phyloP scores from a whole-genome alignment of 805 yeast species.

The Nakazawaea pomicola region DNA sequence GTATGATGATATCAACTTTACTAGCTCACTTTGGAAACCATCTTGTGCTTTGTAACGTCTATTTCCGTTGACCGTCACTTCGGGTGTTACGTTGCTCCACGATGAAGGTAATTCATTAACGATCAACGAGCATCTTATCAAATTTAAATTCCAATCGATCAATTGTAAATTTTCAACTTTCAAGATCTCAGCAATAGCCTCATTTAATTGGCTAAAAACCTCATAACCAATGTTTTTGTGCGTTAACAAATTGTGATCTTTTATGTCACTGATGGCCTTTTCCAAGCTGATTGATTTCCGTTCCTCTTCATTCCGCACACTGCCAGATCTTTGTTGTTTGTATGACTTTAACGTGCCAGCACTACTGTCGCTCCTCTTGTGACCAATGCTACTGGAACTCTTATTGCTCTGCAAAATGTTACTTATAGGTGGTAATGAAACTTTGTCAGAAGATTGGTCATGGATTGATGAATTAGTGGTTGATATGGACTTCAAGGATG shows the following conservation, averaged over 20 bases:
- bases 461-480: neutral
- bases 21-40: constrained; percentile 19
- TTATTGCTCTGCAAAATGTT: constrained; percentile 7
- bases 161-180: constrained; percentile 16
- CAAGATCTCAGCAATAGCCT: constrained; percentile 13
- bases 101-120: constrained; percentile 20
- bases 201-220: constrained; percentile 22
- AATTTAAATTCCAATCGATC: constrained; percentile 49
- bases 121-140: constrained; percentile 42
- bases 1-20: constrained; percentile 16
- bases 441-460: neutral
- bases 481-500: constrained; percentile 5
- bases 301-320: neutral
- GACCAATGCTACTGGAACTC: neutral
- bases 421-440: constrained; percentile 10
- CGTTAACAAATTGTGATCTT: constrained; percentile 10
- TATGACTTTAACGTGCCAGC: neutral
- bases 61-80: constrained; percentile 13
- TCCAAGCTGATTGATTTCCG: constrained; percentile 12
- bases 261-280: constrained; percentile 17
- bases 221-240: constrained; percentile 19
- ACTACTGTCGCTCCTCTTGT: neutral
- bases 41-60: constrained; percentile 15
- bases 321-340: constrained; percentile 1
- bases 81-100: constrained; percentile 8